These are phyloP conservation scores for Plectranthus barbatus DNA, from an alignment of 257 asterid species.

Conservation along the genomic window DNA sequence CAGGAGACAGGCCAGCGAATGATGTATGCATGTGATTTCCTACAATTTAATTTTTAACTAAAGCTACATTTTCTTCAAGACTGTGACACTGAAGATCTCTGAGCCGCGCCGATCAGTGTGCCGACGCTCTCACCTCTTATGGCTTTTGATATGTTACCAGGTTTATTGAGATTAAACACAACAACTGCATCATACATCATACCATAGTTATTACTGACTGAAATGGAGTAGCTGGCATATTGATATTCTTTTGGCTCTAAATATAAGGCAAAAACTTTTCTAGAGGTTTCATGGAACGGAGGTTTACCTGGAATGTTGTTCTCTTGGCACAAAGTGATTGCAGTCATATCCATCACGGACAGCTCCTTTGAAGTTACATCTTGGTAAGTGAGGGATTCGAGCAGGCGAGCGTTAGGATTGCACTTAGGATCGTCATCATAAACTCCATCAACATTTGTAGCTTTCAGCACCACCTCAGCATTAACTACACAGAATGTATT, in stretches of 20 bases:
- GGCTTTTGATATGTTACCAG: slow-evolving; percentile 80
- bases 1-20: too few relatives aligned
- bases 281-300: background rate
- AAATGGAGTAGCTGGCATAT: background rate
- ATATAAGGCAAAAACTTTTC: background rate
- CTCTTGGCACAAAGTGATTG: slow-evolving; percentile 95
- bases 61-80: slow-evolving; percentile 18
- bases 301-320: slow-evolving; percentile 82
- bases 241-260: background rate
- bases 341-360: slow-evolving; percentile 95
- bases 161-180: slow-evolving; percentile 74
- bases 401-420: slow-evolving; percentile 70
- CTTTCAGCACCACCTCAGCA: slow-evolving; percentile 97
- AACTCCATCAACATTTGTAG: slow-evolving; percentile 93
- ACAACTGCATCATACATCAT: slow-evolving; percentile 51
- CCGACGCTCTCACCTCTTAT: slow-evolving; percentile 76
- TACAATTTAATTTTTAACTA: background rate
- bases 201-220: background rate
- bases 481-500: slow-evolving; percentile 39
- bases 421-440: slow-evolving; percentile 66
- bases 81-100: slow-evolving; percentile 30
- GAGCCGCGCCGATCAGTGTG: slow-evolving; percentile 54
- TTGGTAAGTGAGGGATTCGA: slow-evolving; percentile 62
- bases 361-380: slow-evolving; percentile 82
- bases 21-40: background rate